These are phyloP conservation scores for Aspergillus glaucus DNA, from an alignment of 2,329 filamentous ascomycete species.

Conservation along the genomic window DNA sequence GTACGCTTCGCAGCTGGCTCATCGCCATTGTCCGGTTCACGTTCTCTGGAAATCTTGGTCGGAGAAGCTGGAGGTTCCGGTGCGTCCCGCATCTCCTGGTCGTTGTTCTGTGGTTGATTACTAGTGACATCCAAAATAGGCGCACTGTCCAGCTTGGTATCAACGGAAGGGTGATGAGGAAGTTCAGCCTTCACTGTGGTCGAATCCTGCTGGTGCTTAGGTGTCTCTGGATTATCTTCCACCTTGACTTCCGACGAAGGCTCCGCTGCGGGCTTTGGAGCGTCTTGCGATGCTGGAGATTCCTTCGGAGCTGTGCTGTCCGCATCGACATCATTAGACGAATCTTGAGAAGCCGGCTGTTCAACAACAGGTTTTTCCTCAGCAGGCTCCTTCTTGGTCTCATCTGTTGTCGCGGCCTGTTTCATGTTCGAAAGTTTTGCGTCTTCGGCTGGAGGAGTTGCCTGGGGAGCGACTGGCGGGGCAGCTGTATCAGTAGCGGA, in stretches of 20 bases:
- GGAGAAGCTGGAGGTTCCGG: constrained; percentile 46
- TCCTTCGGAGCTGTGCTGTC: constrained; percentile 1
- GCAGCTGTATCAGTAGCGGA: constrained; percentile 7
- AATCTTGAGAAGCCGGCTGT: constrained; percentile 1
- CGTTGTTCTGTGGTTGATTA: constrained; percentile 20
- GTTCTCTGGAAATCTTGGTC: constrained; percentile 63
- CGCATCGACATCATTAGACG: constrained; percentile 1
- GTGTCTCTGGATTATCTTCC: constrained; percentile 17
- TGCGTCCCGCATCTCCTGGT: constrained; percentile 52
- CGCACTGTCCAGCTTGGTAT: constrained; percentile 8
- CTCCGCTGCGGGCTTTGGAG: constrained; percentile 7
- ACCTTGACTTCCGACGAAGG: constrained; percentile 6
- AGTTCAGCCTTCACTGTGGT: constrained; percentile 25
- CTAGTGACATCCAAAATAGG: constrained; percentile 15
- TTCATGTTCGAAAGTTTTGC: constrained; percentile 8
- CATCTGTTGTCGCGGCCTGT: constrained; percentile 6
- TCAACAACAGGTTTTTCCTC: constrained; percentile 1
- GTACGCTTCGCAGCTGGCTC: constrained; percentile 73
- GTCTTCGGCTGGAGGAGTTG: constrained; percentile 4
- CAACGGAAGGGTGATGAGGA: constrained; percentile 28
- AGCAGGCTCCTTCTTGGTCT: constrained; percentile 4
- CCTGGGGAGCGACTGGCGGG: neutral
- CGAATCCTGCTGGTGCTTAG: constrained; percentile 11
- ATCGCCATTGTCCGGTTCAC: constrained; percentile 62
- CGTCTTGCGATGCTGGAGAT: constrained; percentile 5